Conservation (phyloP, 1,284 basidiomycete genomes). For the Fomes fomentarius region DNA sequence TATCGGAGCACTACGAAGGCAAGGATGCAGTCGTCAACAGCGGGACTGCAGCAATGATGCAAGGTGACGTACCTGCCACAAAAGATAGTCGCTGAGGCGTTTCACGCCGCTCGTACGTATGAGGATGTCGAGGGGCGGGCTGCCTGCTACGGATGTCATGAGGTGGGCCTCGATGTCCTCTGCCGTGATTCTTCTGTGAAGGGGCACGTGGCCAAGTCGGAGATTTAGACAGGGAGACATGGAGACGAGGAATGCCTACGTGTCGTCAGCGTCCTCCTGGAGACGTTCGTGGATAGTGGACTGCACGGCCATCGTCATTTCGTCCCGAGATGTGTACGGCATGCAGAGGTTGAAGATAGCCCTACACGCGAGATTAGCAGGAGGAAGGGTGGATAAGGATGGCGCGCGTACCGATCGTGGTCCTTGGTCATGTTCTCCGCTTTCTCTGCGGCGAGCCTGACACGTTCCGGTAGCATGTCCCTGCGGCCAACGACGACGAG, state of each 20-base stretch:
- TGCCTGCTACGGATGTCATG: conserved; percentile 67
- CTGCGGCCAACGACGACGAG: conserved; percentile 84
- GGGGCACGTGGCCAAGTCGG: neutral
- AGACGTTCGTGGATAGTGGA: conserved; percentile 50
- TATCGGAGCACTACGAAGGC: conserved; percentile 65
- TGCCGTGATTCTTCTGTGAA: conserved; percentile 63
- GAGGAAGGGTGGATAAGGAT: too few species aligned
- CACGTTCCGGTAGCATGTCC: conserved; percentile 77
- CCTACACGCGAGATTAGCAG: conserved; percentile 49
- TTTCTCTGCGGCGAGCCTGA: conserved; percentile 70
- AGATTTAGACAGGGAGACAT: neutral
- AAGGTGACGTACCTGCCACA: conserved; percentile 82
- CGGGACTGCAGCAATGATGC: neutral
- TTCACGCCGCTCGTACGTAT: conserved; percentile 93
- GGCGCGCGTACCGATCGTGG: conserved; percentile 64
- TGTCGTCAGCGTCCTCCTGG: conserved; percentile 12
- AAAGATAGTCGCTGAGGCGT: conserved; percentile 89
- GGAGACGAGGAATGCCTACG: neutral
- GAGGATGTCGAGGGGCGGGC: conserved; percentile 88
- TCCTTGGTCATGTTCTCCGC: conserved; percentile 83
- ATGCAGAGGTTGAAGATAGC: conserved; percentile 94
- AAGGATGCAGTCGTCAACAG: neutral
- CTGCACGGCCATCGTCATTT: conserved; percentile 83
- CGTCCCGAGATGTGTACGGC: conserved; percentile 92
- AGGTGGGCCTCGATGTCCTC: conserved; percentile 67